These are phyloP conservation scores for Kazachstania africana DNA, from an alignment of 805 yeast species.

Conservation along the genomic window DNA sequence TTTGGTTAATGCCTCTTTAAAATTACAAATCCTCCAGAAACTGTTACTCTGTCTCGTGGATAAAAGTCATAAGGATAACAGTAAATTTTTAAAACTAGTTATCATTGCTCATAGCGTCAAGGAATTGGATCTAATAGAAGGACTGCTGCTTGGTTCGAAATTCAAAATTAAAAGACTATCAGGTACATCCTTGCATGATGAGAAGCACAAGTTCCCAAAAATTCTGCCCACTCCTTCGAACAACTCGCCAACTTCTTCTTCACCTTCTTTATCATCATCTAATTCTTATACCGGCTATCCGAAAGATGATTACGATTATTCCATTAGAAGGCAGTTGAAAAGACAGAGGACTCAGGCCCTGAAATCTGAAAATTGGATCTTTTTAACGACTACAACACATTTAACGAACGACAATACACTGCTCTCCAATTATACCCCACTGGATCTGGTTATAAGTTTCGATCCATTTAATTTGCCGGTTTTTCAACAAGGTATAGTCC, in stretches of 20 bases:
- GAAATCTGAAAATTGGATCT: conserved; percentile 25
- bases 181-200: conserved; percentile 45
- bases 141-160: conserved; percentile 60
- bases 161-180: conserved; percentile 56
- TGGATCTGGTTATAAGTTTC: conserved; percentile 38
- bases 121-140: conserved; percentile 71
- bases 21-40: conserved; percentile 43
- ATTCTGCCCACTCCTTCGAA: too few species aligned
- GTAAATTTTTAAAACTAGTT: conserved; percentile 14
- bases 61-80: conserved; percentile 6
- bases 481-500: conserved; percentile 26
- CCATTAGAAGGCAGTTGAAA: too few species aligned
- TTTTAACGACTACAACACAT: conserved; percentile 37
- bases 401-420: conserved; percentile 25
- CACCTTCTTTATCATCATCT: conserved; percentile 2
- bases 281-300: conserved; percentile 12
- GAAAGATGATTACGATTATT: conserved; percentile 21
- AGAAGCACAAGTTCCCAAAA: conserved; percentile 11
- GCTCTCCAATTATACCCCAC: conserved; percentile 24
- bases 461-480: conserved; percentile 30
- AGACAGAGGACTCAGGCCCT: conserved; percentile 4
- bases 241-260: neutral
- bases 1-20: conserved; percentile 44
- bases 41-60: conserved; percentile 23
- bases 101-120: conserved; percentile 51